Conservation (phyloP, 306 rosid genomes). For the Trifolium dubium region DNA sequence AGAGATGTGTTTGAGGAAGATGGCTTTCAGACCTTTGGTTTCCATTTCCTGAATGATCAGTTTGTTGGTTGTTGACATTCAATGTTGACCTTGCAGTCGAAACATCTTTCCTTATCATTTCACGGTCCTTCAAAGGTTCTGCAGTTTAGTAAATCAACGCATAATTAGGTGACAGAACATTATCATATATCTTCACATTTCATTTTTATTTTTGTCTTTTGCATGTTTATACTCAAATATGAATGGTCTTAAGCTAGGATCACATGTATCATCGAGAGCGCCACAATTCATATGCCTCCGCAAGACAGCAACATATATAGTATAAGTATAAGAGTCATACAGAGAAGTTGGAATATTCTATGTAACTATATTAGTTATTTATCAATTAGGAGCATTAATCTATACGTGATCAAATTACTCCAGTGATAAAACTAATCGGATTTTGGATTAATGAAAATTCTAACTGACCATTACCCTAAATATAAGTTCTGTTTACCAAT, state of each 20-base stretch:
- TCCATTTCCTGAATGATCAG: conserved; percentile 29
- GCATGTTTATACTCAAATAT: neutral
- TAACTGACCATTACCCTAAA: too few relatives aligned
- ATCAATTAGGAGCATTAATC: too few relatives aligned
- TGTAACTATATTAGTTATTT: too few relatives aligned
- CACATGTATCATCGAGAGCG: neutral
- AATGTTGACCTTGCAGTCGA: conserved; percentile 36
- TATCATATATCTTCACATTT: neutral
- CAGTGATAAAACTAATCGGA: neutral
- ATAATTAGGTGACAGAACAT: conserved; percentile 1
- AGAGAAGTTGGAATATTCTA: too few relatives aligned
- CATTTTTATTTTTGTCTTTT: neutral
- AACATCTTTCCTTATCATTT: conserved; percentile 38
- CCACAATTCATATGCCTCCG: neutral
- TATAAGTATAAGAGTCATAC: neutral
- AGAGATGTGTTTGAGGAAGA: conserved; percentile 32
- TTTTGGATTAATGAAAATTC: too few relatives aligned
- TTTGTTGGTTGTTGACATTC: conserved; percentile 36
- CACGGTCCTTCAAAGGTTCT: conserved; percentile 40
- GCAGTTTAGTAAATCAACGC: conserved; percentile 30
- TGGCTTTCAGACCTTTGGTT: conserved; percentile 44
- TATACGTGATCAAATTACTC: neutral
- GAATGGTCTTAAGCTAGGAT: neutral
- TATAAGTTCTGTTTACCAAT: neutral
- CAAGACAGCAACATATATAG: too few relatives aligned